phyloP scores from a whole-genome alignment of 306 rosid species.

The Lathyrus sativus region DNA sequence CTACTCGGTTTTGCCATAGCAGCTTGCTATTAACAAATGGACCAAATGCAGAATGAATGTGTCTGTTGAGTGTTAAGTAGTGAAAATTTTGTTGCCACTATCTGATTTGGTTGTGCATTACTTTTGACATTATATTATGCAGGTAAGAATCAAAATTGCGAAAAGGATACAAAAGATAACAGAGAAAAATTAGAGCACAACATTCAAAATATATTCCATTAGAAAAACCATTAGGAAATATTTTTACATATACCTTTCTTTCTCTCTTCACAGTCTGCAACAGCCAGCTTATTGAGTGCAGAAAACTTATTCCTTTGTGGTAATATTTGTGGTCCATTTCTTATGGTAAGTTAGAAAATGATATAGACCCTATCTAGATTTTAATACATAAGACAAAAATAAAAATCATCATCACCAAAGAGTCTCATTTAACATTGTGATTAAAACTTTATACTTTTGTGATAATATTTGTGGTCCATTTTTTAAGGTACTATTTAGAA shows the following conservation, averaged over 20 bases:
- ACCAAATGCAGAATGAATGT: too few species aligned
- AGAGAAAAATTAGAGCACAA: conserved; percentile 17
- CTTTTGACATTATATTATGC: conserved; percentile 51
- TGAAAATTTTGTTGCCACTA: conserved; percentile 53
- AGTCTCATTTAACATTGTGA: too few species aligned
- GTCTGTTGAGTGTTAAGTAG: not conserved
- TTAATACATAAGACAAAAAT: too few species aligned
- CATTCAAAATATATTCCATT: conserved; percentile 34
- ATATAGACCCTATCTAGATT: too few species aligned
- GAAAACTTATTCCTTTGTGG: conserved; percentile 23
- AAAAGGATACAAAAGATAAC: not conserved
- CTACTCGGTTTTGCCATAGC: too few species aligned
- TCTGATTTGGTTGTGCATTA: conserved; percentile 42
- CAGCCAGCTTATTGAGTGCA: conserved; percentile 10
- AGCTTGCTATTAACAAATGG: too few species aligned
- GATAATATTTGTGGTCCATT: too few species aligned
- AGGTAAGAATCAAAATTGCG: conserved; percentile 25
- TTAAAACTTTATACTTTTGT: too few species aligned
- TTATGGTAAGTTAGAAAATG: not conserved
- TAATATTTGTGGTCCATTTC: conserved; percentile 26
- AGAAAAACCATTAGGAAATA: too few species aligned
- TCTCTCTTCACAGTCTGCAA: conserved; percentile 21
- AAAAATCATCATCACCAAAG: too few species aligned
- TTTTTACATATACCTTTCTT: conserved; percentile 16
- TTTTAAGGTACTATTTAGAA: too few species aligned